Base-by-base conservation (phyloP, 2,329 filamentous ascomycete species). In the Curvularia lunata region DNA sequence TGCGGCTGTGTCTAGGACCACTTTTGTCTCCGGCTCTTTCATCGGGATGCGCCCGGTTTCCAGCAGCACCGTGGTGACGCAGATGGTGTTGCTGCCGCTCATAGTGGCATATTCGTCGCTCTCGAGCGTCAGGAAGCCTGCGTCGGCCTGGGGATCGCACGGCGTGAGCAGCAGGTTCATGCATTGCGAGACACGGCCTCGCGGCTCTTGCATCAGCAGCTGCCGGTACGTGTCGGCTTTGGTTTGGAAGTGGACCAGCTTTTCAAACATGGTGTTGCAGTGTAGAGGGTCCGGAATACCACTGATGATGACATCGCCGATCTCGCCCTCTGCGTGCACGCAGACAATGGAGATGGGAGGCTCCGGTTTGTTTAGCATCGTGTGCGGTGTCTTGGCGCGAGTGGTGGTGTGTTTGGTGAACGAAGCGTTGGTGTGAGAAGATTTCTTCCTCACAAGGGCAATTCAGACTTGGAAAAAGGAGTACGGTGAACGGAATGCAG, bases 281-380 rank as follows among this genome's bases (percentile, higher is more conserved):
- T 52, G 78, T 1, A 74, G 67, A 1, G 76, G 71, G 32, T 83
- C 80, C 0, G 79, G 72, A 2, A 83, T 79, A 18, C 81, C 82
- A 16, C 80, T 80, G 10, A 78, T 75, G 45, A 84, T 77, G 12
- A 84, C 82, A 63, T 84, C 81, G 48, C 82, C 79, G 0, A 82
- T 79, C 65, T 79, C 77, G 49, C 80, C 80, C 59, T 76, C 78
- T 12, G 76, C 73, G 41, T 80, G 79, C 56, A 72, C 73, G 9
- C 38, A 51, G 5, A 49, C 49, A 43, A 55, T 55, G 21, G 30
- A 50, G 18, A 55, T 52, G 3, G 32, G 25, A 18, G 48, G 53
- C 6, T 48, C 32, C 21, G 18, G 40, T 23, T 27, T 53, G 30
- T 30, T 18, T 2, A 23, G 2, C 47, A 50, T 32, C 4, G 40